A percentile compares a stretch with the other conserved stretches of the same genome.
phyloP scores from a whole-genome alignment of 2,329 filamentous ascomycete genomes.

The Neofusicoccum ribis region DNA sequence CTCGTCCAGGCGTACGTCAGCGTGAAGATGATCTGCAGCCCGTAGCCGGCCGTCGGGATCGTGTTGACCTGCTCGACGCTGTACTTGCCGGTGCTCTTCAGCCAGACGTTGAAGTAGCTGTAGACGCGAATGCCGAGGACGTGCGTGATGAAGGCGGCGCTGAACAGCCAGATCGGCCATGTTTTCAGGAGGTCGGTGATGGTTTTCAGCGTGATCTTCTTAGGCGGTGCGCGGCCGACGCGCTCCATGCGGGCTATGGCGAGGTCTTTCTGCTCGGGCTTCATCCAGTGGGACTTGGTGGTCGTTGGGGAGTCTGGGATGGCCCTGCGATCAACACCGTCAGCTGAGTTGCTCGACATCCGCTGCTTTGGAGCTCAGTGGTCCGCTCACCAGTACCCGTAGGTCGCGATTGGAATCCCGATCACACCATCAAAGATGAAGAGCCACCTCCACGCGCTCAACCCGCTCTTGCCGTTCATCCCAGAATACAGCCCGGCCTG shows the following conservation, averaged over 20 bases:
- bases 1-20: slow-evolving; percentile 24
- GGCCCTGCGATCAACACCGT: not conserved
- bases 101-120: slow-evolving; percentile 22
- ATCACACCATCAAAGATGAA: slow-evolving; percentile 16
- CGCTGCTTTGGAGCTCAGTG: not conserved
- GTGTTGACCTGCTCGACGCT: slow-evolving; percentile 19
- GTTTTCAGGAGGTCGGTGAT: not conserved
- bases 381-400: not conserved
- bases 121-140: slow-evolving; percentile 21
- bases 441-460: slow-evolving; percentile 17
- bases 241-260: slow-evolving; percentile 16
- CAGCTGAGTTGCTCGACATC: not conserved
- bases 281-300: slow-evolving; percentile 16
- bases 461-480: slow-evolving; percentile 10
- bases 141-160: slow-evolving; percentile 17
- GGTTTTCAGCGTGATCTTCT: not conserved
- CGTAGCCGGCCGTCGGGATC: slow-evolving; percentile 20
- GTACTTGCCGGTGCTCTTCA: slow-evolving; percentile 17
- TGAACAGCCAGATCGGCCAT: slow-evolving; percentile 18
- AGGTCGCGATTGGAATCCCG: not conserved
- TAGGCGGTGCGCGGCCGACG: not conserved
- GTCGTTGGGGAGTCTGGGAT: slow-evolving; percentile 17
- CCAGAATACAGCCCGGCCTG: not conserved
- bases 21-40: slow-evolving; percentile 20
- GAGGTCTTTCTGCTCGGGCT: slow-evolving; percentile 11